Base-by-base conservation (phyloP, 2,329 filamentous ascomycete species). In the Clonostachys chloroleuca region DNA sequence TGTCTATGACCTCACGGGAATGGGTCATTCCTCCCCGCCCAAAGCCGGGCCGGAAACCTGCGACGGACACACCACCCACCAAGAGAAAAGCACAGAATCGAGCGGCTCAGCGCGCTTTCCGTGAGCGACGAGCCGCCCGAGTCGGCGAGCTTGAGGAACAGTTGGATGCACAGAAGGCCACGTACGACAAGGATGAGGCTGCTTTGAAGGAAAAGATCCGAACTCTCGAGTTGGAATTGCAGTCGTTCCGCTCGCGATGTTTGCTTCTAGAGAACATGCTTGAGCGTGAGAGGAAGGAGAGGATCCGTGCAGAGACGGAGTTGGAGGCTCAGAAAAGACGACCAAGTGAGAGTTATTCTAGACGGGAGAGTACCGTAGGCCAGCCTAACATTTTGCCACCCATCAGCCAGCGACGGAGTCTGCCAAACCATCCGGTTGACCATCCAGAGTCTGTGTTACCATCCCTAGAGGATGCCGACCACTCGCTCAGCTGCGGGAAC, bases 1-100 rank as follows among this genome's bases (percentile, higher is more conserved):
- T 73, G 45, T 80, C 76, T 45, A 81, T 92, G 64, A 92, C 88
- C 35, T 87, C 81, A 57, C 92, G 85, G 65, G 87, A 92, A 81
- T 94, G 89, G 89, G 78, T 92, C 20, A 84, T 94, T 41, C 89
- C 89, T 20, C 89, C 89, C 30, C 80, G 89, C 51, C 89, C 89
- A 42, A 92, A 92, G 74, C 92, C 94, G 18, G 92, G 92, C 43
- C 84, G 92, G 56, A 97, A 97, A 75, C 92, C 92, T 4, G 89
- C 90, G 42, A 95, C 89, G 35, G 92, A 96, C 62, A 95, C 92
- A 45, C 91, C 92, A 13, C 88, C 89, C 2, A 95, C 91, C 40
- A 95, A 95, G 72, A 83, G 94, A 54, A 95, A 96, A 73, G 88
- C 89, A 2, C 94, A 97, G 70, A 97, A 97, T 66, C 81, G 94